Conservation (phyloP, 2,329 filamentous ascomycete species). For the Alternaria sp. region DNA sequence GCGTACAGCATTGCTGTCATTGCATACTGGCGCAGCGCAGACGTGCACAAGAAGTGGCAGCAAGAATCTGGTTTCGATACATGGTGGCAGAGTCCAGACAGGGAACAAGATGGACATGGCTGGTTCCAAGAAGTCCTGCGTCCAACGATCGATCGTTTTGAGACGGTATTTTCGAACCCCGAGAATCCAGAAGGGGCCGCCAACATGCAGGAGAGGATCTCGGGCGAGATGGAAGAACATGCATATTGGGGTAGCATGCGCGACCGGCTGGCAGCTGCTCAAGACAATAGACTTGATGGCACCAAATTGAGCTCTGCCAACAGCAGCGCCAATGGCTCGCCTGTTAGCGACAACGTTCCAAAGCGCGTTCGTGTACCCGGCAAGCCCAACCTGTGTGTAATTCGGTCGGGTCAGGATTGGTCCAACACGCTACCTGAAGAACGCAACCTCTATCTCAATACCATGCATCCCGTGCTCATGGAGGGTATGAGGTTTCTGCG, state of each 20-base stretch:
- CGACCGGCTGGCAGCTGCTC: conserved; percentile 53
- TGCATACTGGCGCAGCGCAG: conserved; percentile 51
- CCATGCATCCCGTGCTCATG: conserved; percentile 56
- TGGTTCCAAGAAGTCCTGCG: conserved; percentile 57
- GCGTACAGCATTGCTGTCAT: conserved; percentile 50
- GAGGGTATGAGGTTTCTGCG: conserved; percentile 57
- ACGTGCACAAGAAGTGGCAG: conserved; percentile 45
- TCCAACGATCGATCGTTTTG: conserved; percentile 55
- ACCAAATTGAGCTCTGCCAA: conserved; percentile 12
- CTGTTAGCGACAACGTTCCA: conserved; percentile 1
- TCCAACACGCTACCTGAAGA: conserved; percentile 52
- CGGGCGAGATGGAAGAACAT: conserved; percentile 53
- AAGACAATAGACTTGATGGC: conserved; percentile 49
- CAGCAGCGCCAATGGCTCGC: background rate
- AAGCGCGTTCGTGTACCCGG: conserved; percentile 47
- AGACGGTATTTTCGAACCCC: conserved; percentile 54
- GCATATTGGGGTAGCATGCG: conserved; percentile 60
- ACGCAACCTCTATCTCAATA: conserved; percentile 54
- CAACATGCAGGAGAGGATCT: conserved; percentile 51
- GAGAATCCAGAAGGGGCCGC: conserved; percentile 52
- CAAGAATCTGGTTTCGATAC: conserved; percentile 45
- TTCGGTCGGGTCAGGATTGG: conserved; percentile 59
- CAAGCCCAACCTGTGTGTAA: conserved; percentile 54
- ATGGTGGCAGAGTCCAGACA: conserved; percentile 51
- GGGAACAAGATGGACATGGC: conserved; percentile 39